Conservation (phyloP, 441 rosid genomes). For the Melianthus villosus region DNA sequence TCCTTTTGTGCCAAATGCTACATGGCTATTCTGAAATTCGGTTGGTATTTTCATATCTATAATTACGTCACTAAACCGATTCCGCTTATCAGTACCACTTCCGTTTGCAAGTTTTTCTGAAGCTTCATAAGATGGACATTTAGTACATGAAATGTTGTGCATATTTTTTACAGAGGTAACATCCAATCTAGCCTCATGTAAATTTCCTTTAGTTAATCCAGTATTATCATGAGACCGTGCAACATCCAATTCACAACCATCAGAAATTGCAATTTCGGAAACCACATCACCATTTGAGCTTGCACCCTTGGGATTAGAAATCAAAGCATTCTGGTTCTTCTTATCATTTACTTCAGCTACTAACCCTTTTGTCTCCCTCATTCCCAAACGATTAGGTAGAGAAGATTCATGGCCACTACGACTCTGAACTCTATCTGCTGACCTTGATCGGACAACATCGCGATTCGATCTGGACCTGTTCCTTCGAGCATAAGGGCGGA, state of each 20-base stretch:
- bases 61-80: constrained; percentile 26
- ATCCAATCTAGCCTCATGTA: constrained; percentile 30
- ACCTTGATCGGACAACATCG: constrained; percentile 67
- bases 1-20: constrained; percentile 24
- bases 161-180: constrained; percentile 17
- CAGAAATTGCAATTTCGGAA: constrained; percentile 28
- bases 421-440: constrained; percentile 50
- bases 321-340: constrained; percentile 38
- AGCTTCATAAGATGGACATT: constrained; percentile 24
- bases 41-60: constrained; percentile 23
- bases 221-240: constrained; percentile 18
- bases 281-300: constrained; percentile 46
- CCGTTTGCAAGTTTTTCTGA: constrained; percentile 24
- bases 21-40: constrained; percentile 27
- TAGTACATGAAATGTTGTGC: constrained; percentile 15
- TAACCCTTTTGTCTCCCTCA: constrained; percentile 43
- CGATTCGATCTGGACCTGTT: constrained; percentile 78
- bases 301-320: constrained; percentile 24
- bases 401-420: constrained; percentile 57
- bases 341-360: constrained; percentile 37
- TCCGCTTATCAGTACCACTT: constrained; percentile 20
- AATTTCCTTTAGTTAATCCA: constrained; percentile 20
- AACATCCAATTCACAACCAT: constrained; percentile 35
- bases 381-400: constrained; percentile 29
- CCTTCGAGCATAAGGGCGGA: constrained; percentile 96